Conservation (phyloP, 2,329 filamentous ascomycete genomes). For the Fusarium gaditjirri region DNA sequence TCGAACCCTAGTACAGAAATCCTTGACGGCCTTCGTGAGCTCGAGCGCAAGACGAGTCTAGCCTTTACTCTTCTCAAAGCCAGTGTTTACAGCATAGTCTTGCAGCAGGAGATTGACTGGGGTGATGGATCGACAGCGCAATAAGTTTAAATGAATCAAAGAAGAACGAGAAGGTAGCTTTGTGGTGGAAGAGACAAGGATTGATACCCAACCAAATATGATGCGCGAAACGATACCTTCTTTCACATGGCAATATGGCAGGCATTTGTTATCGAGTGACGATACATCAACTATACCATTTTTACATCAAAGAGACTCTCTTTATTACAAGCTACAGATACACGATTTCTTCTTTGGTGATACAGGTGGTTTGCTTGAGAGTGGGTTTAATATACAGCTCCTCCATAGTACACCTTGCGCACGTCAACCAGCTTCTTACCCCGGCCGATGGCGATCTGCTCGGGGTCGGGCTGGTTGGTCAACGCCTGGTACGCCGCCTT, state of each 20-base stretch:
- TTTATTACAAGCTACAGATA: slow-evolving; percentile 43
- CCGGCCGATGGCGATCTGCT: slow-evolving; percentile 87
- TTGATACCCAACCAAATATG: slow-evolving; percentile 34
- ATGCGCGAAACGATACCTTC: slow-evolving; percentile 24
- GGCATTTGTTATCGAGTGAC: slow-evolving; percentile 26
- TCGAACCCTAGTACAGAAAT: slow-evolving; percentile 82
- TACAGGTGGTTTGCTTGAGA: slow-evolving; percentile 33
- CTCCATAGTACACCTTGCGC: slow-evolving; percentile 96
- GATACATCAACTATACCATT: slow-evolving; percentile 21
- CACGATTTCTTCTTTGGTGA: slow-evolving; percentile 34
- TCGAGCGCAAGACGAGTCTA: slow-evolving; percentile 93
- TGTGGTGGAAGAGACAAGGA: slow-evolving; percentile 6
- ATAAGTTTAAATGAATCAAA: slow-evolving; percentile 21
- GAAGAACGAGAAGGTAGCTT: not conserved
- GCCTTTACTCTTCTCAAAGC: slow-evolving; percentile 97
- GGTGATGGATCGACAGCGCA: slow-evolving; percentile 61
- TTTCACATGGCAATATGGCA: slow-evolving; percentile 10
- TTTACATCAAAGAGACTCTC: slow-evolving; percentile 8
- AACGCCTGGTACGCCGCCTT: slow-evolving; percentile 90
- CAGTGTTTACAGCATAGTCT: slow-evolving; percentile 97
- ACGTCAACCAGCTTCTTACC: slow-evolving; percentile 97
- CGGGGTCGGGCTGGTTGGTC: slow-evolving; percentile 83
- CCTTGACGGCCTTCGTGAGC: slow-evolving; percentile 83
- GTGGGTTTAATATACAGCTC: slow-evolving; percentile 67
- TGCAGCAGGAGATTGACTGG: slow-evolving; percentile 95